A percentile compares a stretch with the other conserved stretches of the same genome.
These are phyloP conservation scores for Harringtonia aguacate DNA, from an alignment of 2,329 filamentous ascomycete species.

Conservation along the genomic window DNA sequence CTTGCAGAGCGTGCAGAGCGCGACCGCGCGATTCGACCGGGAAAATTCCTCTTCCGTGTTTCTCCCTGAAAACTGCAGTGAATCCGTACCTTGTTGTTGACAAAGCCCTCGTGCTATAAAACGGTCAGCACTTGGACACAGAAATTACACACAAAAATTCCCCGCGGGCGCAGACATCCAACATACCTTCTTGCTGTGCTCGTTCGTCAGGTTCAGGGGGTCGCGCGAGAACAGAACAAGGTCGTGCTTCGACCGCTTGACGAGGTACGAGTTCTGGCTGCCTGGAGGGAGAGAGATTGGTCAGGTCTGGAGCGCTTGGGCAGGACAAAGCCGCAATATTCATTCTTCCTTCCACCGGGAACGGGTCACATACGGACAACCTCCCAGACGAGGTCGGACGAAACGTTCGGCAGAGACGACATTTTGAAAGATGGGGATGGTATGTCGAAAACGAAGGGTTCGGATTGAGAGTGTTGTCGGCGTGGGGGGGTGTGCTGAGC, in stretches of 20 bases:
- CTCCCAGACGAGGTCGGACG: conserved; percentile 89
- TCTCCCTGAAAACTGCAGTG: no score
- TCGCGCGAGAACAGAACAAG: conserved; percentile 88
- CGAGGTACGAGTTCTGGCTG: conserved; percentile 79
- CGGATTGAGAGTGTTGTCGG: conserved; percentile 1
- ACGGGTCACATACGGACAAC: conserved; percentile 66
- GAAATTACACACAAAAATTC: background rate
- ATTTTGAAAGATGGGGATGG: conserved; percentile 30
- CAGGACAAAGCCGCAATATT: no score
- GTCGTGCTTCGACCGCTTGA: conserved; percentile 74
- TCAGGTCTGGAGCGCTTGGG: background rate
- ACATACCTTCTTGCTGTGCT: conserved; percentile 77
- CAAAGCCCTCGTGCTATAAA: conserved; percentile 73
- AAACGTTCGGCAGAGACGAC: conserved; percentile 55
- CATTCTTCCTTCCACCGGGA: background rate
- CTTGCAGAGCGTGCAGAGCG: no score
- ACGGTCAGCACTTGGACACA: no score
- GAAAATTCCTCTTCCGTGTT: no score
- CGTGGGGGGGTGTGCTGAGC: background rate
- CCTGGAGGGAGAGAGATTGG: conserved; percentile 38
- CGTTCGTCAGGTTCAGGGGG: conserved; percentile 86
- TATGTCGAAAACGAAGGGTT: background rate
- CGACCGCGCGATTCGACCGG: no score
- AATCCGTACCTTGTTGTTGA: conserved; percentile 74
- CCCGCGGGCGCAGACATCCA: no score